Conservation (phyloP, 2,329 filamentous ascomycete species). For the Zarea fungicola region DNA sequence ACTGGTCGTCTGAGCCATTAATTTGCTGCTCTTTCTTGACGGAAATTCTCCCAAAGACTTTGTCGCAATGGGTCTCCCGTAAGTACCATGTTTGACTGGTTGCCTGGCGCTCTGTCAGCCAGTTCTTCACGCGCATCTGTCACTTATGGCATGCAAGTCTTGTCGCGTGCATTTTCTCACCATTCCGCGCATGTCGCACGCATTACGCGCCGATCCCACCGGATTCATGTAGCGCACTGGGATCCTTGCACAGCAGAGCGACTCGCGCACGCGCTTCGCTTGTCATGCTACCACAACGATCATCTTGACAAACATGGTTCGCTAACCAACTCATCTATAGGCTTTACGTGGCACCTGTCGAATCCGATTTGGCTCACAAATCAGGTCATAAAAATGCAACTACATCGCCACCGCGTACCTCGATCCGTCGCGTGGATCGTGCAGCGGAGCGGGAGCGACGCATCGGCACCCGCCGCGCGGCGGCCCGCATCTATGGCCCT, state of each 20-base stretch:
- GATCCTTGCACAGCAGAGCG: not conserved
- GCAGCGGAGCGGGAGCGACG: slow-evolving; percentile 27
- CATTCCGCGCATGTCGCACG: not conserved
- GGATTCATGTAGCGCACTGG: not conserved
- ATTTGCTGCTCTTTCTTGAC: slow-evolving; percentile 1
- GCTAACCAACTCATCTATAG: slow-evolving; percentile 23
- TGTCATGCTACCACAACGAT: not conserved
- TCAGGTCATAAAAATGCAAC: slow-evolving; percentile 24
- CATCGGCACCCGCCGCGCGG: slow-evolving; percentile 19
- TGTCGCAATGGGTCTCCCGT: slow-evolving; percentile 42
- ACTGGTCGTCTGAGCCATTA: slow-evolving; percentile 10
- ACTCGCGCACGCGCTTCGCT: not conserved
- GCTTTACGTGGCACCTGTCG: slow-evolving; percentile 41
- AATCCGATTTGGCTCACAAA: slow-evolving; percentile 37
- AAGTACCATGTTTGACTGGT: slow-evolving; percentile 27
- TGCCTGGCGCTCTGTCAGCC: not conserved
- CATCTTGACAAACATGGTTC: not conserved
- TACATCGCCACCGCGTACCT: slow-evolving; percentile 31
- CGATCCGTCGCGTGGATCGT: slow-evolving; percentile 35
- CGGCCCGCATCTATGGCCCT: slow-evolving; percentile 23
- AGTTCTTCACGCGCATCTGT: slow-evolving; percentile 4
- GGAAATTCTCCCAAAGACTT: not conserved
- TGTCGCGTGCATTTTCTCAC: not conserved
- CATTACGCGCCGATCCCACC: too few species aligned
- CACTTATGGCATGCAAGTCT: not conserved